Percentiles rank a stretch among this genome's conserved stretches.
These are phyloP conservation scores for Meyerozyma smithsonii DNA, from an alignment of 1,139 yeast genomes.

Conservation along the genomic window DNA sequence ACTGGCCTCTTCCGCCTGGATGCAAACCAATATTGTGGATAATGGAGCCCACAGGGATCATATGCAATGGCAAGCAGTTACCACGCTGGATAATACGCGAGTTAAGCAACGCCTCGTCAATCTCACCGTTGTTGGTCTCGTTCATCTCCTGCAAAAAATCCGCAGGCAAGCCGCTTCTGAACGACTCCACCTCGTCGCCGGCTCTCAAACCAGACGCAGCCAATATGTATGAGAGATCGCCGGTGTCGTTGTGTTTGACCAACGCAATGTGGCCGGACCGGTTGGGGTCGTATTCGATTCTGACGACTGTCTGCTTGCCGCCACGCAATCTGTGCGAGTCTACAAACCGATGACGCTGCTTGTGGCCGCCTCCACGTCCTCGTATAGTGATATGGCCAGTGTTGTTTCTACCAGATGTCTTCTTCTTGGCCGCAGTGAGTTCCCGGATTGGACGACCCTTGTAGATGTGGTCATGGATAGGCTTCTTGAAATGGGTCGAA, in stretches of 20 bases:
- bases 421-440: slow-evolving; percentile 69
- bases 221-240: slow-evolving; percentile 68
- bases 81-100: slow-evolving; percentile 90
- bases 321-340: slow-evolving; percentile 66
- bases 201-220: slow-evolving; percentile 92
- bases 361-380: slow-evolving; percentile 97
- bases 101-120: slow-evolving; percentile 88
- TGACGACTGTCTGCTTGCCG: slow-evolving; percentile 74
- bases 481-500: slow-evolving; percentile 82
- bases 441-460: slow-evolving; percentile 78
- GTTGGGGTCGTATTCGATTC: slow-evolving; percentile 96
- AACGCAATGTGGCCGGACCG: slow-evolving; percentile 93
- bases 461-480: slow-evolving; percentile 81
- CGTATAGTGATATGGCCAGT: slow-evolving; percentile 86
- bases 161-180: slow-evolving; percentile 81
- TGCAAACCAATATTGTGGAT: slow-evolving; percentile 81
- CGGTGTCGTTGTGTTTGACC: slow-evolving; percentile 59
- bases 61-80: slow-evolving; percentile 83
- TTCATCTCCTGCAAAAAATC: slow-evolving; percentile 69
- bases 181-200: slow-evolving; percentile 88
- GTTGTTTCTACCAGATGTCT: slow-evolving; percentile 85
- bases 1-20: slow-evolving; percentile 80
- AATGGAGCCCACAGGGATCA: slow-evolving; percentile 92
- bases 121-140: slow-evolving; percentile 58
- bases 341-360: slow-evolving; percentile 76